These are phyloP conservation scores for Dioscorea cayenensis DNA, from an alignment of 116 monocot species.

Conservation along the genomic window DNA sequence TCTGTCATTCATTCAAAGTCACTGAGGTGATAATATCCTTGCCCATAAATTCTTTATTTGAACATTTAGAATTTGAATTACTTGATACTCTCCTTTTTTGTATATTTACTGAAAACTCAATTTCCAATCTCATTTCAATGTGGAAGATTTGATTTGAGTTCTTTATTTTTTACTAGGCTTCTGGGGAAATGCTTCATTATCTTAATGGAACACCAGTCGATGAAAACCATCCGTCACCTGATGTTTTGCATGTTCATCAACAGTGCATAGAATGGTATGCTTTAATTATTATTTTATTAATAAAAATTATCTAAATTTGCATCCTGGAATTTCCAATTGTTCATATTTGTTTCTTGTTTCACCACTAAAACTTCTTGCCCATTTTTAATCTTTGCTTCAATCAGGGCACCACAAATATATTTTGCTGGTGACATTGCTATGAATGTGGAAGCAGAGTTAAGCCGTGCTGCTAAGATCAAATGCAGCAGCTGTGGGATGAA, in stretches of 20 bases:
- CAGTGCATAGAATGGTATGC: constrained; percentile 82
- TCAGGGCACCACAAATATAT: constrained; percentile 67
- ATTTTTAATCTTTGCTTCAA: no score
- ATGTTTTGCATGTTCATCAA: constrained; percentile 61
- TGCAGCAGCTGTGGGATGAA: constrained; percentile 66
- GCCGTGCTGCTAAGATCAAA: constrained; percentile 75
- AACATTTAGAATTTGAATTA: no score
- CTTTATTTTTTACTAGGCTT: constrained; percentile 28
- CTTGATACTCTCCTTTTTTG: no score
- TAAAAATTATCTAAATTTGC: background rate
- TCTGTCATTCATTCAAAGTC: constrained; percentile 53
- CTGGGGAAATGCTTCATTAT: constrained; percentile 73
- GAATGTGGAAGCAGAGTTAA: constrained; percentile 55
- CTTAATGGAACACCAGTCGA: constrained; percentile 38
- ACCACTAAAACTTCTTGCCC: no score
- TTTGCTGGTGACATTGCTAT: constrained; percentile 46
- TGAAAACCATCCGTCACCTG: constrained; percentile 22
- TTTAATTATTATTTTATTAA: constrained; percentile 3
- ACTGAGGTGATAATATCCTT: constrained; percentile 35
- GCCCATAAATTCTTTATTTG: background rate
- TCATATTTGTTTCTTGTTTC: no score
- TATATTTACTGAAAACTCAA: no score
- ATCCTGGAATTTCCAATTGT: no score
- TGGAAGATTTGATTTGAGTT: background rate
- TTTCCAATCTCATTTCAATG: no score